Evolutionary conservation across 2,329 filamentous ascomycete genomes (phyloP).

Genomic region (Penicillium italicum): DNA sequence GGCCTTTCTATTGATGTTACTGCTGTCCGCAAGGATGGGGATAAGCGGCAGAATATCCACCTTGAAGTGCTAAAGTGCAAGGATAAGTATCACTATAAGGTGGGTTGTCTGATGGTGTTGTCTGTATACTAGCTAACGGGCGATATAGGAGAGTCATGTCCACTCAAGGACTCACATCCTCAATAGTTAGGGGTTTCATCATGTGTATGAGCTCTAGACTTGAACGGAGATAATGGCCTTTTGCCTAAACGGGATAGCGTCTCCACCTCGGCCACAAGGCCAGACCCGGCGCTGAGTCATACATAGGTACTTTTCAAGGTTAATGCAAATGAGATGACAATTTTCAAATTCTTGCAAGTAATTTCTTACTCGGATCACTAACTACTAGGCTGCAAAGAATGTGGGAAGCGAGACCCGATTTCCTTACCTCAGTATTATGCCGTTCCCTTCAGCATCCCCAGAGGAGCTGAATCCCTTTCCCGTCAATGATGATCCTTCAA

Average conservation of each 20-base stretch:
- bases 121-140: neutral
- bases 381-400: neutral
- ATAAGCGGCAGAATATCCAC: slow-evolving; percentile 37
- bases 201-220: neutral
- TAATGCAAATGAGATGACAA: too few species aligned
- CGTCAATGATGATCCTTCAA: slow-evolving; percentile 19
- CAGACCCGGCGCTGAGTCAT: neutral
- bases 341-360: neutral
- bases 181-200: too few species aligned
- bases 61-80: slow-evolving; percentile 53
- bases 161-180: too few species aligned
- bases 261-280: neutral
- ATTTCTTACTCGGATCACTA: neutral
- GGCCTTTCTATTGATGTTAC: slow-evolving; percentile 63
- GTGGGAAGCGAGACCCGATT: neutral
- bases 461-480: slow-evolving; percentile 16
- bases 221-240: neutral
- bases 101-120: slow-evolving; percentile 17
- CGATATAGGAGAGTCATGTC: slow-evolving; percentile 40
- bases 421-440: slow-evolving; percentile 11
- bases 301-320: too few species aligned
- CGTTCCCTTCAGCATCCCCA: slow-evolving; percentile 19
- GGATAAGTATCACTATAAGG: slow-evolving; percentile 53
- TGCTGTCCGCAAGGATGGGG: slow-evolving; percentile 49
- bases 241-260: neutral